A percentile compares a stretch with the other conserved stretches of the same genome.
phyloP scores from a whole-genome alignment of 2,329 filamentous ascomycete genomes.

The Lasiodiplodia theobromae region DNA sequence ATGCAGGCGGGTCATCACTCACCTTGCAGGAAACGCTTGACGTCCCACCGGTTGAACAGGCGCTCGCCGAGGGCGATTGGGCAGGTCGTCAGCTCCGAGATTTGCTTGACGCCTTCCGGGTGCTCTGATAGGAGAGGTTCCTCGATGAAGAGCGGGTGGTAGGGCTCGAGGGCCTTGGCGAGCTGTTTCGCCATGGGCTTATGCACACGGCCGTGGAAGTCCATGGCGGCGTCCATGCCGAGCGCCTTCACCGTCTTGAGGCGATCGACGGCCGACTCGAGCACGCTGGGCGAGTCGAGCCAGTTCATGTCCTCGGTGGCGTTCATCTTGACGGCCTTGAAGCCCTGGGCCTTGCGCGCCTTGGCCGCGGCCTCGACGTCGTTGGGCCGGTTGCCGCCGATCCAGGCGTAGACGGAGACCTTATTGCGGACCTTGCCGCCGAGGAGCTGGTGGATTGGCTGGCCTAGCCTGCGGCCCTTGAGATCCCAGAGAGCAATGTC shows the following conservation, averaged over 20 bases:
- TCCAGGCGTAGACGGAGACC: conserved; percentile 78
- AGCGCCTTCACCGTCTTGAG: conserved; percentile 72
- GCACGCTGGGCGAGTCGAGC: conserved; percentile 73
- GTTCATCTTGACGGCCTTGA: conserved; percentile 79
- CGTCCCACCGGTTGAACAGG: conserved; percentile 75
- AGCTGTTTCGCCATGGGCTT: conserved; percentile 84
- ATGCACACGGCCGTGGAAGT: conserved; percentile 80
- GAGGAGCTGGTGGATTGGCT: conserved; percentile 76
- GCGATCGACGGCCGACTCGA: conserved; percentile 70
- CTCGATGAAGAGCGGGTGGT: conserved; percentile 77
- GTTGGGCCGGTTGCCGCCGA: conserved; percentile 74
- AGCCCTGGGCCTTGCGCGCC: conserved; percentile 66
- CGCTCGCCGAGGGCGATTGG: conserved; percentile 78
- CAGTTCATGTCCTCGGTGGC: conserved; percentile 77
- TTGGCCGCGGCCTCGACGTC: conserved; percentile 70
- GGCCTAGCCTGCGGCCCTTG: conserved; percentile 68
- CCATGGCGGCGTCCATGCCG: conserved; percentile 75
- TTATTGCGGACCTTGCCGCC: conserved; percentile 76
- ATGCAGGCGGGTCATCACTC: conserved; percentile 15
- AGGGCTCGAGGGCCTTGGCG: conserved; percentile 69
- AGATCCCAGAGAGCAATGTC: conserved; percentile 84
- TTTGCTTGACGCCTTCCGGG: conserved; percentile 67
- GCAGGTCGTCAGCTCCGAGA: conserved; percentile 63
- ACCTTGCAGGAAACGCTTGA: conserved; percentile 72
- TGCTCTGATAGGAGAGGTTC: conserved; percentile 77